Conservation (phyloP, 2,329 filamentous ascomycete species). For the Dissoconium aciculare region DNA sequence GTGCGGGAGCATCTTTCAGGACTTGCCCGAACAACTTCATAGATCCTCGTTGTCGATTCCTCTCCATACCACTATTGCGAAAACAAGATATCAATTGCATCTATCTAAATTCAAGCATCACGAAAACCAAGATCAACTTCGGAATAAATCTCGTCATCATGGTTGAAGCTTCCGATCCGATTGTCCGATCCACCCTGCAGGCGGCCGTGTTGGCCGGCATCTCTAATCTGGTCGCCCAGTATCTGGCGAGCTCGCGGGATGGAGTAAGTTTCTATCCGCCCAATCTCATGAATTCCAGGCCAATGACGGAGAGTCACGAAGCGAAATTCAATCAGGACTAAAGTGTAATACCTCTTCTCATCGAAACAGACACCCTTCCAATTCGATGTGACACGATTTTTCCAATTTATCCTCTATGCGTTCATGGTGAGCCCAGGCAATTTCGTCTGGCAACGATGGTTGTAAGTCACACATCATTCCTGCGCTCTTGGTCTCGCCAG, state of each 20-base stretch:
- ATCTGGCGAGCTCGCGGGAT: constrained; percentile 46
- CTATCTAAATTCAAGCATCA: no score
- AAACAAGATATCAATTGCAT: no score
- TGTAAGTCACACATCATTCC: constrained; percentile 25
- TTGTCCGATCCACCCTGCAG: constrained; percentile 49
- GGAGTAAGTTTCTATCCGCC: constrained; percentile 32
- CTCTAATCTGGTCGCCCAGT: constrained; percentile 61
- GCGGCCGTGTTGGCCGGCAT: constrained; percentile 48
- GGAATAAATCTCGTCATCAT: no score
- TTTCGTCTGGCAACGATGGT: constrained; percentile 68
- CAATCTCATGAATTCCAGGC: neutral
- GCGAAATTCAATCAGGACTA: no score
- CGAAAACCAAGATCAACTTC: no score
- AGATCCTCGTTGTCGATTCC: no score
- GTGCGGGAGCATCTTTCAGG: no score
- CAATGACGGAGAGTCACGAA: neutral
- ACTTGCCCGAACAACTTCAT: no score
- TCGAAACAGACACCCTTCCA: constrained; percentile 24
- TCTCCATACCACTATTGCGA: no score
- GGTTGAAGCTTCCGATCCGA: no score
- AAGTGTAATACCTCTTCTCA: constrained; percentile 4
- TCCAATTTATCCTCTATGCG: constrained; percentile 65
- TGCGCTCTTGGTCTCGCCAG: no score
- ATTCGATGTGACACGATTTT: constrained; percentile 51
- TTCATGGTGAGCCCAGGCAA: constrained; percentile 66